Evolutionary conservation across 306 rosid genomes (phyloP).

Genomic region (Fragaria ananassa): DNA sequence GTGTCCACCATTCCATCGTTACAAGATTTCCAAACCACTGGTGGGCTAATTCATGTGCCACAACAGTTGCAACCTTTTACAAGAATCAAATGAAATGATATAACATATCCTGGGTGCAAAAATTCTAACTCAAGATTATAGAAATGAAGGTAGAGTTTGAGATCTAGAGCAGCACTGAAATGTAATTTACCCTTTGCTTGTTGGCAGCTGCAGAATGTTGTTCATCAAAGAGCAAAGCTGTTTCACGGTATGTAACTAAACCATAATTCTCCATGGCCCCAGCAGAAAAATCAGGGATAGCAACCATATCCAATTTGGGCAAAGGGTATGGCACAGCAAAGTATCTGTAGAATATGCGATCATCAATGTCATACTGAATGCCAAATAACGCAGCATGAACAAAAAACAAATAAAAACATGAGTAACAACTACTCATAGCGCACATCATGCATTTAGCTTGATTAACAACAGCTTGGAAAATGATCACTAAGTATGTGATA

Average conservation of each 20-base stretch:
- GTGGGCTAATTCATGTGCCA: conserved; percentile 96
- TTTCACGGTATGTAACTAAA: conserved; percentile 86
- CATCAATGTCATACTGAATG: conserved; percentile 21
- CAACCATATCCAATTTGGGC: conserved; percentile 94
- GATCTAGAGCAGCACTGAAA: conserved; percentile 22
- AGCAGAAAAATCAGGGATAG: conserved; percentile 95
- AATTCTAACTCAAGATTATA: conserved; percentile 15
- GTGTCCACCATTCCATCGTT: conserved; percentile 99
- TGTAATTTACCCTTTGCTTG: conserved; percentile 73
- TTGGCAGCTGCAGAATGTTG: conserved; percentile 83
- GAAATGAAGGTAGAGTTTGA: conserved; percentile 16
- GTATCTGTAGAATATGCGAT: conserved; percentile 52
- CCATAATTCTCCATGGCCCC: conserved; percentile 99
- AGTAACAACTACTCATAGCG: not conserved
- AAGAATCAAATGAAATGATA: conserved; percentile 28
- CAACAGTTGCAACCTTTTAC: conserved; percentile 74
- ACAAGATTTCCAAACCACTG: conserved; percentile 99
- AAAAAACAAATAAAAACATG: not conserved
- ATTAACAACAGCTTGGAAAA: conserved; percentile 2
- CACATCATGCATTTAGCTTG: not conserved
- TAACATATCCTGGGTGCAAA: conserved; percentile 19
- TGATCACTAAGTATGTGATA: conserved; percentile 1
- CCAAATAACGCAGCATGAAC: conserved; percentile 18
- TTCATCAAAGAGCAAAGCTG: conserved; percentile 88
- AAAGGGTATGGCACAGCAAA: conserved; percentile 79